Evolutionary conservation across 75 land plant species (phyloP).

Genomic region (Cryptomeria japonica): DNA sequence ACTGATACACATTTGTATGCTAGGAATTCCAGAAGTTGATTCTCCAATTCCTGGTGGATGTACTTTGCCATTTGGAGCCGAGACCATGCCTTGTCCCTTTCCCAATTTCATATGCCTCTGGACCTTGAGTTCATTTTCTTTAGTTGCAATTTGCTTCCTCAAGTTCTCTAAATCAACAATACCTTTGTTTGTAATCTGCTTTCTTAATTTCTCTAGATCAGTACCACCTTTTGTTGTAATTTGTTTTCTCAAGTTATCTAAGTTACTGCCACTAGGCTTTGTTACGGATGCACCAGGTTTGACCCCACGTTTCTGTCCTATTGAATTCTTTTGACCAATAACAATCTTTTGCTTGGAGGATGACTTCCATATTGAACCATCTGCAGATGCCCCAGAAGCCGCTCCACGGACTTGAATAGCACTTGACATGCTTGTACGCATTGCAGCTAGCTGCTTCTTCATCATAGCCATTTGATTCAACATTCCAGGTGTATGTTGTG

Average conservation of each 20-base stretch:
- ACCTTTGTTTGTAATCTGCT: slow-evolving; percentile 42
- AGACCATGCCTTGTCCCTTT: neutral
- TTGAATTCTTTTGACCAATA: neutral
- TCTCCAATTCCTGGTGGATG: neutral
- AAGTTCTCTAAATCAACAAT: slow-evolving; percentile 21
- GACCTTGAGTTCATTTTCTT: slow-evolving; percentile 36
- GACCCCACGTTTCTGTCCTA: neutral
- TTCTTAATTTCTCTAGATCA: slow-evolving; percentile 21
- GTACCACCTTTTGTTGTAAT: neutral
- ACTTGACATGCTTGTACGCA: slow-evolving; percentile 5
- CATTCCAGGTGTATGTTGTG: neutral
- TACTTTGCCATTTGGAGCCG: neutral
- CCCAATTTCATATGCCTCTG: slow-evolving; percentile 5
- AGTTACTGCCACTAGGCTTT: neutral
- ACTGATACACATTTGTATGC: neutral
- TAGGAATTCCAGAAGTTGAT: neutral
- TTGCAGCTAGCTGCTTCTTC: neutral
- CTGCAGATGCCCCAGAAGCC: neutral
- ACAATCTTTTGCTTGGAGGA: neutral
- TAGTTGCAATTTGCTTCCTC: slow-evolving; percentile 43
- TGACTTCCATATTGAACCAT: neutral
- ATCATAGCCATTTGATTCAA: slow-evolving; percentile 9
- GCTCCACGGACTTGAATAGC: slow-evolving; percentile 8
- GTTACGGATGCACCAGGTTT: neutral
- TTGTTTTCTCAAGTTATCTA: slow-evolving; percentile 20